These are phyloP conservation scores for Colletotrichum higginsianum DNA, from an alignment of 2,329 filamentous ascomycete genomes.

Conservation along the genomic window DNA sequence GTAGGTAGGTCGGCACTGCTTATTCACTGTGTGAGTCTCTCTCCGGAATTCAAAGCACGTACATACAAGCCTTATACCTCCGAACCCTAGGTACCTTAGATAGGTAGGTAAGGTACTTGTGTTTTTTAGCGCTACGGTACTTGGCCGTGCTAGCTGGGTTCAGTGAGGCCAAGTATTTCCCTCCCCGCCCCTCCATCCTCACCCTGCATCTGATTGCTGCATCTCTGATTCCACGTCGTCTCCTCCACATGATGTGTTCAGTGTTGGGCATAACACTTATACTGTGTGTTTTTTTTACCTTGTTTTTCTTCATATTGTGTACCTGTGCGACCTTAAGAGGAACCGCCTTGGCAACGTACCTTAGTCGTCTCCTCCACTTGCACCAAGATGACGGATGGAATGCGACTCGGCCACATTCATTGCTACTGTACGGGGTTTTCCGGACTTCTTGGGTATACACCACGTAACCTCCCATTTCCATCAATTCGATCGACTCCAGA, in stretches of 20 bases:
- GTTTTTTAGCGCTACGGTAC: conserved; percentile 11
- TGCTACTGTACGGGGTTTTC: no score
- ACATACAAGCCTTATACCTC: no score
- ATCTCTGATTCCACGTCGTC: conserved; percentile 40
- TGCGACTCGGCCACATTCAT: background rate
- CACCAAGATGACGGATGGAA: conserved; percentile 23
- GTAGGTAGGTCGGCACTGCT: no score
- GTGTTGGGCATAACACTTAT: background rate
- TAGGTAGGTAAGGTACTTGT: no score
- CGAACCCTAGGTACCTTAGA: no score
- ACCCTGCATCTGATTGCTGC: conserved; percentile 38
- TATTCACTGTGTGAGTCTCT: background rate
- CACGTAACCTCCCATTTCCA: no score
- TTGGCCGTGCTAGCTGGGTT: background rate
- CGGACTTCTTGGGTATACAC: no score
- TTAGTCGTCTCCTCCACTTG: conserved; percentile 19
- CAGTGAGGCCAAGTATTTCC: background rate
- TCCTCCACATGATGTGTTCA: background rate
- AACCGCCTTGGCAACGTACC: no score
- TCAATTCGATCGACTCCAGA: background rate
- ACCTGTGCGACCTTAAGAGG: no score
- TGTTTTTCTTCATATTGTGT: no score
- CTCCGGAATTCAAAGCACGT: background rate
- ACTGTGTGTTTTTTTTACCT: no score
- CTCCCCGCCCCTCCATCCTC: conserved; percentile 19